A percentile compares a stretch with the other conserved stretches of the same genome.
Conservation (phyloP, 1,139 yeast species). For the Spathaspora sp. region DNA sequence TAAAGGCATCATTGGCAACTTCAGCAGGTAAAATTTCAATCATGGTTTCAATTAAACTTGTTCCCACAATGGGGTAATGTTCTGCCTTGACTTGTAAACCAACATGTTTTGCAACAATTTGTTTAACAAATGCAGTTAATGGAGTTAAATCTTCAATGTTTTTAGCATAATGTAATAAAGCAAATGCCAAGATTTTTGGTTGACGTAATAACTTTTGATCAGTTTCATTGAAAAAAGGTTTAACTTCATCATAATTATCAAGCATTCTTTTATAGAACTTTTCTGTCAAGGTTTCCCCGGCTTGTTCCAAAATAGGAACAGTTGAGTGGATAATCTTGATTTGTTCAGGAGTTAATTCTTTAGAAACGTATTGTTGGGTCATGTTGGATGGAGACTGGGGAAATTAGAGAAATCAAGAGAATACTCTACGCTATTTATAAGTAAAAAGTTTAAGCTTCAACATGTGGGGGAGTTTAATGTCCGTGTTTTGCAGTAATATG, state of each 20-base stretch:
- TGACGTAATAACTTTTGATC: constrained; percentile 58
- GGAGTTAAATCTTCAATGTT: constrained; percentile 61
- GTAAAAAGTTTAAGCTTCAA: no score
- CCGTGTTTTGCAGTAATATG: no score
- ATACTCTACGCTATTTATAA: background rate
- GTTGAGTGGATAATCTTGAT: constrained; percentile 49
- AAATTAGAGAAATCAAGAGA: background rate
- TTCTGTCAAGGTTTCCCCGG: constrained; percentile 56
- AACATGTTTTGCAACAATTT: constrained; percentile 65
- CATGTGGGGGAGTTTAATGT: no score
- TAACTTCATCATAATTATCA: constrained; percentile 50
- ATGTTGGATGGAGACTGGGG: background rate
- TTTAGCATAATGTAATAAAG: constrained; percentile 62
- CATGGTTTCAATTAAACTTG: constrained; percentile 53
- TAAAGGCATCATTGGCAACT: constrained; percentile 54
- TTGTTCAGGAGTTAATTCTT: constrained; percentile 30
- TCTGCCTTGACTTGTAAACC: constrained; percentile 62
- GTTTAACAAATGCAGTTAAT: constrained; percentile 53
- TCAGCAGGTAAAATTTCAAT: constrained; percentile 53
- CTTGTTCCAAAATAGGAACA: constrained; percentile 56
- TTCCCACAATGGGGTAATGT: constrained; percentile 67
- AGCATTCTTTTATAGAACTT: constrained; percentile 59
- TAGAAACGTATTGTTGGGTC: constrained; percentile 9
- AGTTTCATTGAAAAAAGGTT: constrained; percentile 57
- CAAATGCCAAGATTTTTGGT: constrained; percentile 63